Evolutionary conservation across 1,139 yeast species (phyloP).

Genomic region (Suhomyces yuchorum): DNA sequence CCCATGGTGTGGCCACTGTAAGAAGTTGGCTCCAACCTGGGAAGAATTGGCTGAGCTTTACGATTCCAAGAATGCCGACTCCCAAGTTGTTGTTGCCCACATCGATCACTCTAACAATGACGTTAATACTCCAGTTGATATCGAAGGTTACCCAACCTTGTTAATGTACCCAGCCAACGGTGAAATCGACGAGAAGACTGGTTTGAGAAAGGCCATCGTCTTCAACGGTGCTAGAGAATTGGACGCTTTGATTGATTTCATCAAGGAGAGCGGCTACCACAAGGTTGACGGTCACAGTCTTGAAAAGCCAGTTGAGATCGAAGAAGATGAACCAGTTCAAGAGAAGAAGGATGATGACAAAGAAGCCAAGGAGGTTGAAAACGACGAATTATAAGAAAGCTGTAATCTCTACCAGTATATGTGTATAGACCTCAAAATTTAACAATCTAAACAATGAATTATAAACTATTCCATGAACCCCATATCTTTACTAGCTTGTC

Average conservation of each 20-base stretch:
- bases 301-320: conserved; percentile 27
- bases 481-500: conserved; percentile 69
- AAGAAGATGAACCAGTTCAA: conserved; percentile 19
- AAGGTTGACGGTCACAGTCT: conserved; percentile 53
- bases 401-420: conserved; percentile 2
- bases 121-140: conserved; percentile 64
- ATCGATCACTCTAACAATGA: conserved; percentile 90
- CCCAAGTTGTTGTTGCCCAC: conserved; percentile 75
- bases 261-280: conserved; percentile 64
- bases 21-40: conserved; percentile 88
- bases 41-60: conserved; percentile 80
- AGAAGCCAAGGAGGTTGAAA: conserved; percentile 25
- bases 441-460: neutral
- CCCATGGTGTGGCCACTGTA: conserved; percentile 99
- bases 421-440: conserved; percentile 9
- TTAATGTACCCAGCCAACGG: conserved; percentile 89
- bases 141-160: conserved; percentile 92
- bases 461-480: conserved; percentile 36
- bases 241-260: conserved; percentile 68
- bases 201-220: conserved; percentile 62
- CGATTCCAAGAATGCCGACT: conserved; percentile 44
- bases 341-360: conserved; percentile 5
- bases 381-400: conserved; percentile 45
- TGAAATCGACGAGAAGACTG: conserved; percentile 58
- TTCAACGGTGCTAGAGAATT: conserved; percentile 76